Evolutionary conservation across 2,329 filamentous ascomycete species (phyloP).

Genomic region (Cyclaneusma minus): DNA sequence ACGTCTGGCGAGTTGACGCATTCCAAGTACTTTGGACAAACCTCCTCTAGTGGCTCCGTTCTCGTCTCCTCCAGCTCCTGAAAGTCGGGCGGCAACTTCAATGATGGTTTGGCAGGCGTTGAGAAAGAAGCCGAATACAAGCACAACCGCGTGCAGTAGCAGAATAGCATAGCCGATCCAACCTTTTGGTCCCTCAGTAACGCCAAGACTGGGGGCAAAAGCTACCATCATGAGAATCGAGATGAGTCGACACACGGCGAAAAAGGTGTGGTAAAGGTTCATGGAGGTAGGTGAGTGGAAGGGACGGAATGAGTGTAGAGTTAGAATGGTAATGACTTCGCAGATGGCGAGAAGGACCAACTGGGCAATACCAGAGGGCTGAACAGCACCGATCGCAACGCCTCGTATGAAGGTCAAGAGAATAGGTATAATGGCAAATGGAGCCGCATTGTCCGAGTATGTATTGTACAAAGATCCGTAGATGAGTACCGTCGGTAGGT

Average conservation of each 20-base stretch:
- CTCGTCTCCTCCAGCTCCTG: conserved; percentile 69
- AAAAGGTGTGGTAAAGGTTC: conserved; percentile 88
- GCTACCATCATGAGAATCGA: conserved; percentile 63
- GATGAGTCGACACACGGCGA: conserved; percentile 61
- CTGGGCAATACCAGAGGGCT: conserved; percentile 85
- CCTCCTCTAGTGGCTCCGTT: conserved; percentile 62
- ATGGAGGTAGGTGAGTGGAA: conserved; percentile 88
- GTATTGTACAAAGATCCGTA: conserved; percentile 97
- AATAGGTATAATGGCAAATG: conserved; percentile 78
- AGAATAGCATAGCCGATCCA: conserved; percentile 95
- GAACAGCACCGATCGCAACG: conserved; percentile 81
- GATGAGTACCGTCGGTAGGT: conserved; percentile 72
- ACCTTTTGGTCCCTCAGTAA: conserved; percentile 66
- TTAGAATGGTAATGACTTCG: conserved; percentile 79
- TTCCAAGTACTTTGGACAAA: conserved; percentile 78
- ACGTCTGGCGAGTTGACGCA: conserved; percentile 68
- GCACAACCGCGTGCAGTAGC: conserved; percentile 66
- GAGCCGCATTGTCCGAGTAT: conserved; percentile 82
- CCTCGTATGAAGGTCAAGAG: conserved; percentile 74
- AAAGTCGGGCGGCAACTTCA: conserved; percentile 70
- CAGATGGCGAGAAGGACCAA: conserved; percentile 85
- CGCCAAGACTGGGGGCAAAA: conserved; percentile 70
- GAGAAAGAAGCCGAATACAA: conserved; percentile 85
- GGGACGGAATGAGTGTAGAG: conserved; percentile 76
- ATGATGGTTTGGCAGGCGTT: conserved; percentile 83